phyloP scores from a whole-genome alignment of 371 early-diverging fungal genomes.

The Haplosporangium sp. region DNA sequence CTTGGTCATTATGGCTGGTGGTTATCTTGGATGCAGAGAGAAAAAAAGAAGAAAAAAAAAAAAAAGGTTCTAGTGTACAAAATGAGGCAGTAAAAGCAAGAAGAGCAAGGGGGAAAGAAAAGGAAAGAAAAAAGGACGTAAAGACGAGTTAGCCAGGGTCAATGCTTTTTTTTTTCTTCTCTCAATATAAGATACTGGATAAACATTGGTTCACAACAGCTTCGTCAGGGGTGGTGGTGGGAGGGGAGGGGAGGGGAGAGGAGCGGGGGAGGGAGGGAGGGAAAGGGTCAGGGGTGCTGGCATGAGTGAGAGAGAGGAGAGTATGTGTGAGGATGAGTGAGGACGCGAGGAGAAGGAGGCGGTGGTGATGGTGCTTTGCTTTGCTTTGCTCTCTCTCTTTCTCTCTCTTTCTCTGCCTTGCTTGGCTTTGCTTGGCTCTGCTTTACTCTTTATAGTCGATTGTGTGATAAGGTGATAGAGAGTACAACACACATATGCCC shows the following conservation, averaged over 20 bases:
- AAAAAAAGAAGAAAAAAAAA: neutral
- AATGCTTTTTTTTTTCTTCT: neutral
- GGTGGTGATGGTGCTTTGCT: neutral
- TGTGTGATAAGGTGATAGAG: constrained; percentile 1
- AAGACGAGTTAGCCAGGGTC: neutral
- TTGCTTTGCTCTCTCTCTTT: too few species aligned
- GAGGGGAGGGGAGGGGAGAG: neutral
- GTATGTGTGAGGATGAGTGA: neutral
- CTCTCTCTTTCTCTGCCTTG: too few species aligned
- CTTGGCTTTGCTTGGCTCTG: neutral
- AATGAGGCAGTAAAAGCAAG: too few species aligned
- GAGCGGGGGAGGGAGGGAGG: neutral
- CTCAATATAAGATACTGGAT: too few species aligned
- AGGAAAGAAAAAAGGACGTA: neutral
- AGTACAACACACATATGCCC: constrained; percentile 8
- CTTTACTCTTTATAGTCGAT: neutral
- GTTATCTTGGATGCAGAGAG: constrained; percentile 9
- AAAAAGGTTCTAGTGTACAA: neutral
- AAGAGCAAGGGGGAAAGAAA: neutral
- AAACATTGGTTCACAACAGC: neutral
- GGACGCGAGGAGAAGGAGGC: neutral
- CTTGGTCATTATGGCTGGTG: constrained; percentile 35
- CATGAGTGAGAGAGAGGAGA: neutral
- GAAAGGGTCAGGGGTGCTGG: constrained; percentile 10
- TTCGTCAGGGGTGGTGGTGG: constrained; percentile 6